Evolutionary conservation across 495 filamentous ascomycete genomes (phyloP), one percentile per base, ranked within the genome.

Genomic region (Daldinia concentrica): DNA sequence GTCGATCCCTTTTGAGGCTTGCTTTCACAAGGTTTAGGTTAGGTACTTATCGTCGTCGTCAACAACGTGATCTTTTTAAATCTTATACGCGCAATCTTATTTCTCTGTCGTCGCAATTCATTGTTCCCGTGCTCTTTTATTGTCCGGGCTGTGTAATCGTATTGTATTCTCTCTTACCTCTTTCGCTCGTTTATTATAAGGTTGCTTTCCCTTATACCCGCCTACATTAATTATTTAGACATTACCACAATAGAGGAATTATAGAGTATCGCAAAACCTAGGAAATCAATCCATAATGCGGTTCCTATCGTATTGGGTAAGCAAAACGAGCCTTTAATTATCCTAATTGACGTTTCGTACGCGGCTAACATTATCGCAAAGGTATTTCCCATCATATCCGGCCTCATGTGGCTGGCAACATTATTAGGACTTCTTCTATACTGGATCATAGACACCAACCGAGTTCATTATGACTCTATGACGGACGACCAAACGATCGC

Each of bases 361-460:
- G 6, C 62, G 45, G 37, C 68, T 71, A 54, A 66, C 52, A 41
- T 45, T 48, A 32, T 59, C 36, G 51, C 32, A 39, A 29, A 93
- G 93, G 77, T 94, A 32, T 88, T 96, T 55, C 94, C 94, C 50
- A 80, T 97, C 58, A 85, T 97, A 58, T 93, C 92, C 66, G 90
- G 90, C 60, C 79, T 86, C 69, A 86, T 92, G 80, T 98, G 94
- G 94, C 86, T 97, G 56, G 86, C 88, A 83, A 89, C 80, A 77
- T 79, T 86, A 3, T 66, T 87, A 2, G 83, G 78, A 29, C 82
- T 86, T 7, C 72, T 84, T 45, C 72, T 87, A 71, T 78, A 84
- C 70, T 97, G 96, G 96, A 81, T 86, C 58, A 74, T 84, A 6
- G 75, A 90, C 62, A 74, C 74, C 2, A 85, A 90, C 27, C 74